These are phyloP conservation scores for Metarhizium anisopliae DNA, from an alignment of 2,329 filamentous ascomycete genomes.

Conservation along the genomic window DNA sequence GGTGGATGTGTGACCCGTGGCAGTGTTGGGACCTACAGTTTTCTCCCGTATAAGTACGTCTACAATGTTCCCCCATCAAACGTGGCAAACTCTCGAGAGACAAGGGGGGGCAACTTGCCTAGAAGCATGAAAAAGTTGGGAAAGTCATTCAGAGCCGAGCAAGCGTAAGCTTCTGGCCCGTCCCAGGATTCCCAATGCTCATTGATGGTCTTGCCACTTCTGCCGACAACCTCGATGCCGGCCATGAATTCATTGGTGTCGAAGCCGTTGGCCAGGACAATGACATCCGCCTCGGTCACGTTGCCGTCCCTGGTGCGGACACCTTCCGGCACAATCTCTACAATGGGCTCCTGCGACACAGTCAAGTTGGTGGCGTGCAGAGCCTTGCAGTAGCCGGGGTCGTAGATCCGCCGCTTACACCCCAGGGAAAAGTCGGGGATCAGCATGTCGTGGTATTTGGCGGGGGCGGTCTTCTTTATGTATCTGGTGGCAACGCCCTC, in stretches of 20 bases:
- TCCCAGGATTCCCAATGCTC: slow-evolving; percentile 49
- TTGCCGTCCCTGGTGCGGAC: slow-evolving; percentile 27
- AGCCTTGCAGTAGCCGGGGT: slow-evolving; percentile 44
- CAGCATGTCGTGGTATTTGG: slow-evolving; percentile 52
- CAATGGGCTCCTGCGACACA: slow-evolving; percentile 38
- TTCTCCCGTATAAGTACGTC: not conserved
- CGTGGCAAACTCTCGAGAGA: not conserved
- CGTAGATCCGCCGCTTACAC: slow-evolving; percentile 56
- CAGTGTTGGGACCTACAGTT: slow-evolving; percentile 47
- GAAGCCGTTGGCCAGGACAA: slow-evolving; percentile 55
- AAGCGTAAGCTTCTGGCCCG: slow-evolving; percentile 54
- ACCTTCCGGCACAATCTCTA: slow-evolving; percentile 33
- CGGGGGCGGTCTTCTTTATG: slow-evolving; percentile 37
- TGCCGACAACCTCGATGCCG: slow-evolving; percentile 43
- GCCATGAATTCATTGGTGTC: slow-evolving; percentile 44
- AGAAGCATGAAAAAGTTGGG: slow-evolving; percentile 58
- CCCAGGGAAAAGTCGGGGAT: slow-evolving; percentile 54
- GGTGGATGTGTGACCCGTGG: slow-evolving; percentile 52
- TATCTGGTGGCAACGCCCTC: slow-evolving; percentile 30
- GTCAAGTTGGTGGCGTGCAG: slow-evolving; percentile 39
- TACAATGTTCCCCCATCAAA: not conserved
- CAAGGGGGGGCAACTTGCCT: slow-evolving; percentile 21
- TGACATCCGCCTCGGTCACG: slow-evolving; percentile 45
- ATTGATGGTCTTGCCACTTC: slow-evolving; percentile 37
- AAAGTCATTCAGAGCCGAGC: slow-evolving; percentile 47